A percentile compares a stretch with the other conserved stretches of the same genome.
Conservation (phyloP, 805 yeast genomes). For the Deakozyma indianensis region DNA sequence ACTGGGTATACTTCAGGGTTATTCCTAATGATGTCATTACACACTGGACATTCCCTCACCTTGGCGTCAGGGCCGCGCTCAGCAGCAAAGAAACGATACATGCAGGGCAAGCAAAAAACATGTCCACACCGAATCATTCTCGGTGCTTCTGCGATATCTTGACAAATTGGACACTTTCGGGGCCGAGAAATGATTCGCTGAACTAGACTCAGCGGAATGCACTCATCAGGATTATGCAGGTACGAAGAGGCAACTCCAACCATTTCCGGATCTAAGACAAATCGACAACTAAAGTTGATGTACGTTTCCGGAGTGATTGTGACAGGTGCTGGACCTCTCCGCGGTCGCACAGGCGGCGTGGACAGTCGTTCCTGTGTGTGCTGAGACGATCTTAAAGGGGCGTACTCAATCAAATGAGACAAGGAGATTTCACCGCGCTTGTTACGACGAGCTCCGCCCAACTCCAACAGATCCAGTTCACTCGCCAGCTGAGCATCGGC, state of each 20-base stretch:
- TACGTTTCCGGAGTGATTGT: slow-evolving; percentile 18
- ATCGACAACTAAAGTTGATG: slow-evolving; percentile 72
- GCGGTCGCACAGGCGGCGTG: background rate
- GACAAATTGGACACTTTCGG: slow-evolving; percentile 78
- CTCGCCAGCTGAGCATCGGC: background rate
- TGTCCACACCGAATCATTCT: slow-evolving; percentile 95
- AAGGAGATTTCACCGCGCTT: slow-evolving; percentile 2
- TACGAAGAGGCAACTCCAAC: slow-evolving; percentile 36
- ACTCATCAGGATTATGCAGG: slow-evolving; percentile 57
- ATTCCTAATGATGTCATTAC: slow-evolving; percentile 9
- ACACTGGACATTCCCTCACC: slow-evolving; percentile 5
- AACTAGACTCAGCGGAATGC: slow-evolving; percentile 45
- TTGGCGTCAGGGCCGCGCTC: slow-evolving; percentile 6
- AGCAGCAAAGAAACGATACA: slow-evolving; percentile 47
- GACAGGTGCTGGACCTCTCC: slow-evolving; percentile 3
- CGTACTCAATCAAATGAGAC: slow-evolving; percentile 1
- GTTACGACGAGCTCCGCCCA: background rate
- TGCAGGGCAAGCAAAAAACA: slow-evolving; percentile 70
- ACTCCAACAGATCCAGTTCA: slow-evolving; percentile 1
- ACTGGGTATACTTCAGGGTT: slow-evolving; percentile 9
- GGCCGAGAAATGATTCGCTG: slow-evolving; percentile 64
- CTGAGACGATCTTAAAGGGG: background rate
- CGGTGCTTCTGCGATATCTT: slow-evolving; percentile 76
- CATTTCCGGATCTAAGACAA: slow-evolving; percentile 57
- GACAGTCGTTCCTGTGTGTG: background rate